Evolutionary conservation across 1,139 yeast species (phyloP), one percentile per base, ranked within the genome.

Genomic region (Casaregolazyma lundiana): DNA sequence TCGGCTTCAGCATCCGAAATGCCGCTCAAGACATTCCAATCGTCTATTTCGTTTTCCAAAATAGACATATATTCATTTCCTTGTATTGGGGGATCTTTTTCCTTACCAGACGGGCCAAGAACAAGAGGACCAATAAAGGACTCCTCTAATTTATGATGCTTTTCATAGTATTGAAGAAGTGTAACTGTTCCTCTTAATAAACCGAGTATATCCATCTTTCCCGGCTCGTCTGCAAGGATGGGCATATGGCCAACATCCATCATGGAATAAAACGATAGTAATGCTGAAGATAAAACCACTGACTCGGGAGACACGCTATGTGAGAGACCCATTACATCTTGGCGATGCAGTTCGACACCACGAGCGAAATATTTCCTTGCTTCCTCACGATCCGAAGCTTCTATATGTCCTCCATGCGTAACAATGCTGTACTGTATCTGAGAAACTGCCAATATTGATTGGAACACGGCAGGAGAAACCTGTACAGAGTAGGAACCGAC

Each of bases 391-490:
- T 13, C 13, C 20, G 7, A 8, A 13, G n/a, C 15, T 8, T 13
- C 36, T 20, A 16, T 6, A 3, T 19, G 21, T 30, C 11, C 4
- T 19, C 43, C 35, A 40, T 26, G 29, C n/a, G 36, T 13, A 7
- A 26, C 15, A 26, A 26, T 13, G 13, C 13, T 15, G 13, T 29
- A 32, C n/a, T 40, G 43, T 18, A 40, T 19, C 24, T 40, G 29
- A 11, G 43, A 19, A 7, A 40, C 43, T 2, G 43, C 43, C 17
- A 40, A 21, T 8, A 40, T 29, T 5, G 37, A 17, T 18, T 30
- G 18, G 13, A 40, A 13, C n/a, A 40, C 43, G 5, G 43, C 22
- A 18, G 43, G 43, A 30, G 43, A 40, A n/a, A 13, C 22, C 21
- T 32, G 43, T 2, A 40, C 16, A 6, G 43, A 30, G 17, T 40